phyloP scores from a whole-genome alignment of 2,329 filamentous ascomycete genomes.

The Orbilia ellipsospora region DNA sequence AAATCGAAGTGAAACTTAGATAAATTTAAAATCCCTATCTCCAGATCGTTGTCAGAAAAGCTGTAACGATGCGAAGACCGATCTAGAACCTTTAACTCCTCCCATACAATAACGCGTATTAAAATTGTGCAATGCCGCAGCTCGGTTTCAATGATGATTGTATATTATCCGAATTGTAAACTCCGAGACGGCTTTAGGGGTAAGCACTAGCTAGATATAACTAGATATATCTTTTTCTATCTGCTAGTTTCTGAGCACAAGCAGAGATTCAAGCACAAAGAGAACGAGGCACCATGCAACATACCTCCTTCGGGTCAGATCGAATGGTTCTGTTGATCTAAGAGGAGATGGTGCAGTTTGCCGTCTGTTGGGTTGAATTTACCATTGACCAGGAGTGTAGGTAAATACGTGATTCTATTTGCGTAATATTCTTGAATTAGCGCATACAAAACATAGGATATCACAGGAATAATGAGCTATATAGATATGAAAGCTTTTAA shows the following conservation, averaged over 20 bases:
- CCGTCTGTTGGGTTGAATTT: conserved; percentile 32
- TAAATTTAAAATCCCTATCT: too few species aligned
- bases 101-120: too few species aligned
- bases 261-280: neutral
- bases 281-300: conserved; percentile 6
- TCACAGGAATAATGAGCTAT: too few species aligned
- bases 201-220: too few species aligned
- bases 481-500: neutral
- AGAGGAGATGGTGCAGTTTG: conserved; percentile 27
- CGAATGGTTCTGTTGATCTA: conserved; percentile 41
- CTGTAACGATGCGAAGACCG: too few species aligned
- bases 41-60: too few species aligned
- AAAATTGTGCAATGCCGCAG: too few species aligned
- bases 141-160: too few species aligned
- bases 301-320: conserved; percentile 45
- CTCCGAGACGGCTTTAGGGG: neutral
- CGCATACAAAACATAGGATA: neutral
- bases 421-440: neutral
- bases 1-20: neutral
- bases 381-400: neutral
- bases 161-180: neutral
- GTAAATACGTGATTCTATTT: neutral
- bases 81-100: too few species aligned
- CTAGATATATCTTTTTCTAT: neutral
- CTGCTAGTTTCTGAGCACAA: neutral